A percentile compares a stretch with the other conserved stretches of the same genome.
Evolutionary conservation across 306 rosid genomes (phyloP).

Genomic region (Castanea mollissima): DNA sequence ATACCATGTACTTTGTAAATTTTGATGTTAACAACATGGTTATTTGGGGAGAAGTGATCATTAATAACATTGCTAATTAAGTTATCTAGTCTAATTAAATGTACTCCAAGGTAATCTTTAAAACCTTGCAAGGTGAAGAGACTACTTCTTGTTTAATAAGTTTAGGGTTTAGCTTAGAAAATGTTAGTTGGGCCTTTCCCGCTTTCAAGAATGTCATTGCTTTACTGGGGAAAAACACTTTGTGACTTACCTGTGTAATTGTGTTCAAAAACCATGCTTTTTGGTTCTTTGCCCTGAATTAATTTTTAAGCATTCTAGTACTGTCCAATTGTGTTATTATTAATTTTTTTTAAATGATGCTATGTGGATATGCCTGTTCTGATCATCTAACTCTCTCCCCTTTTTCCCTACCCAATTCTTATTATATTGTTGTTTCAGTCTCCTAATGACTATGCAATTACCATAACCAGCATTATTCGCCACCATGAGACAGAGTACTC

Average conservation of each 20-base stretch:
- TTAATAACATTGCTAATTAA: background rate
- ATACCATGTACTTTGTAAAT: background rate
- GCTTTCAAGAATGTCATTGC: too few species aligned
- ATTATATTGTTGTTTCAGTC: conserved; percentile 47
- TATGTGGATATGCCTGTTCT: background rate
- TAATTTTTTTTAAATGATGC: background rate
- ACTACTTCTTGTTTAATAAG: background rate
- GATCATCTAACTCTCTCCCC: background rate
- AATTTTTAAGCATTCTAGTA: background rate
- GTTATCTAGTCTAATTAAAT: background rate
- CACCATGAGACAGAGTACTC: conserved; percentile 93
- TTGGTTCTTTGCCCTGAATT: background rate
- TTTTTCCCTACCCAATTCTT: conserved; percentile 1
- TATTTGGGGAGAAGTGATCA: background rate
- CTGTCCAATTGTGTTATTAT: too few species aligned
- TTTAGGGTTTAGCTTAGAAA: background rate
- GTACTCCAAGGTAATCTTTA: background rate
- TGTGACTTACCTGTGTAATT: background rate
- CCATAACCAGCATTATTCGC: conserved; percentile 70
- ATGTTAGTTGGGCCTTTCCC: background rate
- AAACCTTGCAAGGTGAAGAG: background rate
- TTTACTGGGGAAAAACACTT: too few species aligned
- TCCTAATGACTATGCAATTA: conserved; percentile 75
- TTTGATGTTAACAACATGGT: background rate
- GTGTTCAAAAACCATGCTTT: background rate